Base-by-base conservation (phyloP, 2,329 filamentous ascomycete species). In the Aspergillus persii region DNA sequence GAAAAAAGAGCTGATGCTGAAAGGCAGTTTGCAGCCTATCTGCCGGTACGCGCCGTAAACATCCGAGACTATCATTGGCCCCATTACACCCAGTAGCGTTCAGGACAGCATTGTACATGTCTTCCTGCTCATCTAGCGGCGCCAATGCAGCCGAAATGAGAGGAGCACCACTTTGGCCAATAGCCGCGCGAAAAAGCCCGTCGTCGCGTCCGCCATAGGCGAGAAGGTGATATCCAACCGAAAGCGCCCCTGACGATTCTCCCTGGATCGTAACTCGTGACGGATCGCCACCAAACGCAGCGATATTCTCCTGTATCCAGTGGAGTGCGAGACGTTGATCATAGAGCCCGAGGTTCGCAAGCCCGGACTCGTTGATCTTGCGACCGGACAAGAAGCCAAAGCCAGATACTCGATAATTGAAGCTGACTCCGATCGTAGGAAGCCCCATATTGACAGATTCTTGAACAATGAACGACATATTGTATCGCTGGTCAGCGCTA, bases 381-480 rank as follows among this genome's bases (percentile, higher is more conserved):
- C 30, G 26, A 27, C 53, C 41, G 26, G 53, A 41, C 8, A 54
- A n/a, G 11, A 54, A 54, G 0, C 53, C 53, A 11, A 54, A 54
- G 9, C 44, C 39, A 23, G 26, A 47, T 5, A 54, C 11, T 7
- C 53, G 39, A 31, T 54, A 54, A 64, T 83, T 83, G 63, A 84
- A 75, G 56, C 76, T 79, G 0, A 83, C 80, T 1, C 74, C 80
- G 8, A 85, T 76, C 12, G 84, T 73, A 0, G 81, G 82, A 56
- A 80, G 77, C 1, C 74, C 75, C 30, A 82, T 77, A 4, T 79
- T 73, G 29, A 80, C 78, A 26, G 80, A 79, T 18, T 81, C 77
- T 50, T 80, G 72, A 4, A 89, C 83, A 47, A 87, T 78, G 65
- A 82, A 85, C 2, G 81, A 82, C 41, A 86, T 71, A 64, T 88